Percentiles rank a stretch among this genome's conserved stretches.
Evolutionary conservation across 306 rosid species (phyloP).

Genomic region (Rosa multiflora): DNA sequence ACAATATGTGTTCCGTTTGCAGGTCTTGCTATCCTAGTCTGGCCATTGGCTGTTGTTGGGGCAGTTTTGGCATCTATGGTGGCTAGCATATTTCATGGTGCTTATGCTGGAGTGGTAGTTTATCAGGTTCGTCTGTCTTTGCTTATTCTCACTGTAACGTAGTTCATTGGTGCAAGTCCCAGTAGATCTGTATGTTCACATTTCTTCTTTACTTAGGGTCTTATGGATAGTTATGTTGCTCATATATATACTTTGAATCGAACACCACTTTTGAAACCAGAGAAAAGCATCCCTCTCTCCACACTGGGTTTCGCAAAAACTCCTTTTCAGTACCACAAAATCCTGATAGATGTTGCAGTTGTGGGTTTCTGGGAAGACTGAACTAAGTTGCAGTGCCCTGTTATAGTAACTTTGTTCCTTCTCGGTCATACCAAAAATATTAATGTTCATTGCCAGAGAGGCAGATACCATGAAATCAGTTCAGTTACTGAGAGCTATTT

Average conservation of each 20-base stretch:
- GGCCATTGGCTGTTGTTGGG: conserved; percentile 95
- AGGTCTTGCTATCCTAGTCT: conserved; percentile 87
- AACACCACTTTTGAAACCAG: not conserved
- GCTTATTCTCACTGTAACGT: not conserved
- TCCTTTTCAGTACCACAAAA: not conserved
- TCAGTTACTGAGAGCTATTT: conserved; percentile 6
- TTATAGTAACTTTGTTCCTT: not conserved
- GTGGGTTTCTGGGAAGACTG: not conserved
- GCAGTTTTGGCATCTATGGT: conserved; percentile 65
- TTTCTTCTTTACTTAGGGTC: not conserved
- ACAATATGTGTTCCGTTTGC: conserved; percentile 98
- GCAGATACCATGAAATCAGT: not conserved
- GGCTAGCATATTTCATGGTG: conserved; percentile 76
- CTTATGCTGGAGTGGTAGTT: conserved; percentile 75
- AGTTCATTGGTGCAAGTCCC: not conserved
- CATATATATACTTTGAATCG: not conserved
- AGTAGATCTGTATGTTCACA: not conserved
- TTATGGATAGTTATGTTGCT: not conserved
- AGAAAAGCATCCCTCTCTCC: not conserved
- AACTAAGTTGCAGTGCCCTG: not conserved
- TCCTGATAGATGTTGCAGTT: not conserved
- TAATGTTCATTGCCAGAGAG: not conserved
- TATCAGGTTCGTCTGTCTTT: conserved; percentile 59
- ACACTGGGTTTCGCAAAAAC: not conserved
- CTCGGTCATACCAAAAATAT: not conserved